These are phyloP conservation scores for Geoglossum glabrum DNA, from an alignment of 495 filamentous ascomycete species.

Conservation along the genomic window DNA sequence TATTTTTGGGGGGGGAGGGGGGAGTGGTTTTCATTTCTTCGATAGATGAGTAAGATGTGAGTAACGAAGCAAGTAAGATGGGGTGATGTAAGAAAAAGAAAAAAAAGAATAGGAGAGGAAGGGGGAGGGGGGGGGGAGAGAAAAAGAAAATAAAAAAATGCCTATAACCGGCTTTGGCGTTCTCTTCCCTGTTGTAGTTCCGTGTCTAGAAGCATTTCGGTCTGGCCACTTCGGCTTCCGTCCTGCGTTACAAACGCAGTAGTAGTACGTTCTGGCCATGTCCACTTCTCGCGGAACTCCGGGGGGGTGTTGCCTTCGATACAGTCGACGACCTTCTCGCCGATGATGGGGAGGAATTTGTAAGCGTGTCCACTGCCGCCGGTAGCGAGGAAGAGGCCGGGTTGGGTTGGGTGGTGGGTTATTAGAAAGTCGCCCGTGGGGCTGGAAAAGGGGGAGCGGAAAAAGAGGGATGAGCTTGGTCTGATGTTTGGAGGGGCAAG, in stretches of 20 bases:
- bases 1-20: no score
- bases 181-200: not conserved
- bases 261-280: slow-evolving; percentile 29
- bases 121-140: no score
- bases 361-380: slow-evolving; percentile 76
- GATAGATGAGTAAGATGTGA: no score
- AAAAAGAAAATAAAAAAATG: no score
- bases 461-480: no score
- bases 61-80: no score
- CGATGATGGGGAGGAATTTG: slow-evolving; percentile 77
- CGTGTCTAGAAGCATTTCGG: not conserved
- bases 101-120: no score
- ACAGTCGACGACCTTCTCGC: slow-evolving; percentile 53
- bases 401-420: slow-evolving; percentile 46
- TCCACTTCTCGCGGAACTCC: slow-evolving; percentile 46
- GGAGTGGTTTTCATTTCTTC: no score
- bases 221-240: slow-evolving; percentile 4
- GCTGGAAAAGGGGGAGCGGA: not conserved
- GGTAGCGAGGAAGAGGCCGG: slow-evolving; percentile 57
- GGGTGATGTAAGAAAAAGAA: no score
- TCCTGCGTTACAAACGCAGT: slow-evolving; percentile 38
- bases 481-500: not conserved
- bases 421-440: slow-evolving; percentile 64
- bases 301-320: slow-evolving; percentile 34
- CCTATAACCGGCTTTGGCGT: slow-evolving; percentile 1